phyloP scores from a whole-genome alignment of 2,329 filamentous ascomycete species.

The Aquanectria penicillioides region DNA sequence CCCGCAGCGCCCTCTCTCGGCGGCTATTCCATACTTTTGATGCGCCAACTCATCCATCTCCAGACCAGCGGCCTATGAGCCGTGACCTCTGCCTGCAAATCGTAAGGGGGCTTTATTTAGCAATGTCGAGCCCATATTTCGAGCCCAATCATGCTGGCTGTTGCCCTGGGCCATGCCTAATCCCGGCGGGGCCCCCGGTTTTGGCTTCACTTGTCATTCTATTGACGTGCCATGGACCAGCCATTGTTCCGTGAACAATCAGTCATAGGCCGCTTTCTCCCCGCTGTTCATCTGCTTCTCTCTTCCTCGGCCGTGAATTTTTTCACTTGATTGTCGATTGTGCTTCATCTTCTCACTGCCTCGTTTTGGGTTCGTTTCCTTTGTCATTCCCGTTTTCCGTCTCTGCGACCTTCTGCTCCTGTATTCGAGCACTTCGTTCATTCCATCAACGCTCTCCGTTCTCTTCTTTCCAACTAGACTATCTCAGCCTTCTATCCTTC shows the following conservation, averaged over 20 bases:
- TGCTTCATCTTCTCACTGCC: conserved; percentile 17
- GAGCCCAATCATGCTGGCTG: conserved; percentile 37
- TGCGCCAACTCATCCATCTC: conserved; percentile 40
- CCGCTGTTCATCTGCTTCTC: conserved; percentile 9
- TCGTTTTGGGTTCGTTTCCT: conserved; percentile 34
- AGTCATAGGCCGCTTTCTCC: not conserved
- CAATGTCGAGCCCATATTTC: conserved; percentile 31
- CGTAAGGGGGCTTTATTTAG: conserved; percentile 41
- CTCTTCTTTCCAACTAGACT: conserved; percentile 14
- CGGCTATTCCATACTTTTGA: conserved; percentile 52
- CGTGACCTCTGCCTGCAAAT: conserved; percentile 27
- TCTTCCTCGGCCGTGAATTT: not conserved
- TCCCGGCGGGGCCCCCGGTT: conserved; percentile 25
- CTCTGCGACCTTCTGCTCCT: conserved; percentile 7
- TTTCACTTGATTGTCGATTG: conserved; percentile 8
- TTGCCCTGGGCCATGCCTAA: conserved; percentile 31
- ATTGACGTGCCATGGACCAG: conserved; percentile 16
- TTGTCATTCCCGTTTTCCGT: conserved; percentile 31
- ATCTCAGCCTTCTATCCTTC: not conserved
- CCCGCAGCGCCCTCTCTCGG: conserved; percentile 39
- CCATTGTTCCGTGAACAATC: conserved; percentile 11
- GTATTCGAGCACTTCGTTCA: conserved; percentile 22
- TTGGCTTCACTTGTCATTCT: conserved; percentile 7
- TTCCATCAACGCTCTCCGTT: conserved; percentile 15
- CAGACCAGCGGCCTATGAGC: conserved; percentile 36